Conservation (phyloP, 2,329 filamentous ascomycete species). For the Aureobasidium melanogenum region DNA sequence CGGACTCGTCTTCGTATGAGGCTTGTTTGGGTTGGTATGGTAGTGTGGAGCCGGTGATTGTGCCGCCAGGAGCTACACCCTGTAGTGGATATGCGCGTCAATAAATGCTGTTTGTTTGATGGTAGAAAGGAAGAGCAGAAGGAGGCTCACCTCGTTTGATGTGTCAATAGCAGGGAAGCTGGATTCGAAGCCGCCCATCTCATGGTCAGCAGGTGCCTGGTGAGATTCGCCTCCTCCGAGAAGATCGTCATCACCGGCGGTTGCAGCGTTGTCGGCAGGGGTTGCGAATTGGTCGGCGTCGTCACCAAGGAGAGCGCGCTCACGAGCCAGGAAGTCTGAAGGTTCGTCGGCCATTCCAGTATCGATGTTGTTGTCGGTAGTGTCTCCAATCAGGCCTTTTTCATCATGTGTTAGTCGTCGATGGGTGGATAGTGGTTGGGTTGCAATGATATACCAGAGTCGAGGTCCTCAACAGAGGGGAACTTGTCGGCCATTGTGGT, state of each 20-base stretch:
- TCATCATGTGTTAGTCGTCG: slow-evolving; percentile 15
- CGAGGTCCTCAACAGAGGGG: slow-evolving; percentile 44
- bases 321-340: slow-evolving; percentile 83
- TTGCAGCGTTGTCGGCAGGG: slow-evolving; percentile 58
- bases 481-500: slow-evolving; percentile 42
- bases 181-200: slow-evolving; percentile 64
- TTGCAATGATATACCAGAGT: slow-evolving; percentile 34
- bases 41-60: slow-evolving; percentile 63
- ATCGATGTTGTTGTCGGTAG: slow-evolving; percentile 36
- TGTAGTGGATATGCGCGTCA: slow-evolving; percentile 25
- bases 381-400: slow-evolving; percentile 59
- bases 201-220: slow-evolving; percentile 35
- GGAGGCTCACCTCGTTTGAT: slow-evolving; percentile 55
- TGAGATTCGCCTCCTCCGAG: slow-evolving; percentile 47
- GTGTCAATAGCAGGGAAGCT: slow-evolving; percentile 80
- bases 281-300: slow-evolving; percentile 87
- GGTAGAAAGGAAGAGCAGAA: background rate
- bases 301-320: slow-evolving; percentile 83
- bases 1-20: slow-evolving; percentile 62
- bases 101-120: background rate
- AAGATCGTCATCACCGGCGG: slow-evolving; percentile 48
- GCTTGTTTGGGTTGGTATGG: slow-evolving; percentile 46
- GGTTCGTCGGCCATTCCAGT: slow-evolving; percentile 51
- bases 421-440: slow-evolving; percentile 12
- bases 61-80: slow-evolving; percentile 65